Conservation (phyloP, 495 filamentous ascomycete species). For the Penicillium canescens region DNA sequence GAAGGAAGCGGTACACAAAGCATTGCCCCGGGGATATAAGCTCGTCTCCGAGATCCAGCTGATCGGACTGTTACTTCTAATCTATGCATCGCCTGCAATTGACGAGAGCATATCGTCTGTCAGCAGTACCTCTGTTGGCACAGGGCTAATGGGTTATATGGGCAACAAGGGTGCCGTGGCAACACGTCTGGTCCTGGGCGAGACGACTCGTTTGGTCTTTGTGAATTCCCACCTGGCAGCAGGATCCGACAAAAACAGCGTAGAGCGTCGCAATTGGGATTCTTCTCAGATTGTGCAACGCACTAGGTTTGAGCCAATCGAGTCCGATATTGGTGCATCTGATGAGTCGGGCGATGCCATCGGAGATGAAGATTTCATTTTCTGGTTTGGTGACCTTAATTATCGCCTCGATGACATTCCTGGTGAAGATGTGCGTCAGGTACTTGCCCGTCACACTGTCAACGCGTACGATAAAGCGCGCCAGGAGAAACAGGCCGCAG, state of each 20-base stretch:
- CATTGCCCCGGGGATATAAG: conserved; percentile 74
- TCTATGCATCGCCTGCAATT: conserved; percentile 79
- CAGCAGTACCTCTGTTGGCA: conserved; percentile 76
- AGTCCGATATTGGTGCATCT: conserved; percentile 50
- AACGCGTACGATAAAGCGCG: conserved; percentile 65
- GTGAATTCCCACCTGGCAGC: conserved; percentile 90
- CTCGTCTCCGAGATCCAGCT: conserved; percentile 81
- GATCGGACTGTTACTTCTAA: conserved; percentile 78
- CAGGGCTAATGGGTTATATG: conserved; percentile 86
- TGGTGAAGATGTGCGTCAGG: conserved; percentile 82
- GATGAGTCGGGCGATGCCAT: conserved; percentile 63
- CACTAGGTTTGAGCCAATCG: conserved; percentile 72
- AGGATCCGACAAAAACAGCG: conserved; percentile 70
- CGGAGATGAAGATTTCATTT: conserved; percentile 86
- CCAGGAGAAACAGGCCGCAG: conserved; percentile 29
- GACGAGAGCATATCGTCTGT: conserved; percentile 71
- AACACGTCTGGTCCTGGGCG: conserved; percentile 81
- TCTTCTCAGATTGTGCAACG: conserved; percentile 71
- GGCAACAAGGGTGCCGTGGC: conserved; percentile 94
- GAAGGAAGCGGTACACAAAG: conserved; percentile 70
- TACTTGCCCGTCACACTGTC: conserved; percentile 78
- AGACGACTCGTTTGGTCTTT: conserved; percentile 85
- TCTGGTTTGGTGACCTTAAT: conserved; percentile 97
- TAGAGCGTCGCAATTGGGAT: conserved; percentile 92
- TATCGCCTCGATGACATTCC: conserved; percentile 88